Base-by-base conservation (phyloP, 129 eudicot species). In the Apium graveolens region DNA sequence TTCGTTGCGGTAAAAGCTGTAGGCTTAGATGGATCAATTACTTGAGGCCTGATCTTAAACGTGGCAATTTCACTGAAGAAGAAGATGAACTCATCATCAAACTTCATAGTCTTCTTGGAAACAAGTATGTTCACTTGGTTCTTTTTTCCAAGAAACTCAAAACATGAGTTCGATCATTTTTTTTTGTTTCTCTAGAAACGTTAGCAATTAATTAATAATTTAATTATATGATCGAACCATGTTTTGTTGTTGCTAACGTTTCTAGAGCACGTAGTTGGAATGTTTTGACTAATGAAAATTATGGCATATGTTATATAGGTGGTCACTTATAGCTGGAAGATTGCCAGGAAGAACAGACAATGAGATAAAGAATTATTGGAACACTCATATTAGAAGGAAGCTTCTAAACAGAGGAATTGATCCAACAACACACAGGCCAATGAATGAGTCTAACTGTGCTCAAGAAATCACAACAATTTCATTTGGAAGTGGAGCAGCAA, bases 1-100 rank as follows among this genome's bases (percentile, higher is more conserved):
- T 95, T 71, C 92, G 98, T 34, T 95, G 98, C 78, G 98, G 98
- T 76, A 95, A 95, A 79, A 95, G 98, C 78, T 95, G 98, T 81
- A 96, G 98, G 13, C 98, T 95, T 80, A 87, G 98, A 12, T 94
- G 98, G 98, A 94, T 94, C 83, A 94, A 94, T 68, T 94, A 94
- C 82, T 82, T 94, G 73, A 81, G 98, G 17, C 98, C 98, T 27
- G 98, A 95, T 77, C 96, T 95, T 77, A 95, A 95, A 68, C 91
- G 98, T 32, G 98, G 98, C 65, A 95, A 95, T 75, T 95, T 95
- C 49, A 88, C 97, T 11, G 96, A 92, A 37, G 93, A 91, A 79
- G 98, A 93, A 86, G 98, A 93, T 82, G 98, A 93, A 70, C 95
- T 93, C 83, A 93, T 93, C 78, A 93, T 93, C 85, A 93, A 92